Evolutionary conservation across 768 basidiomycete species (phyloP), one percentile per base, ranked within the genome.

Genomic region (Boletus rubescentipes): DNA sequence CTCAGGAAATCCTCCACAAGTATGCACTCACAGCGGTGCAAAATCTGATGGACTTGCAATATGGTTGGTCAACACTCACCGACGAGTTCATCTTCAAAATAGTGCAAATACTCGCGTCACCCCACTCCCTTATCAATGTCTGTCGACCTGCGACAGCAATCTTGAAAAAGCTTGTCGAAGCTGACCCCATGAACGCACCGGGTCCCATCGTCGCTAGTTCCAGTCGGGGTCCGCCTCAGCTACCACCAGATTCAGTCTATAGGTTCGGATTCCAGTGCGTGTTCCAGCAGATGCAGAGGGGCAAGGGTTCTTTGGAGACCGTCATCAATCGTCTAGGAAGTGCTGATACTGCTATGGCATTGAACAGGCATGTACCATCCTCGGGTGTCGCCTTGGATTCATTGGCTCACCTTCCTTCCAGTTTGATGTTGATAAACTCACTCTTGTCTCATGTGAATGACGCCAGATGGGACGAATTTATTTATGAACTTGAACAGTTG

Each of bases 61-160:
- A 88, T 57, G 92, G 91, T 41, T 94, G 90, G 91, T 77, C 82
- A 2, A 75, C 74, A n/a, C 79, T 95, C 6, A 82, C 84, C 57
- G 77, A 83, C 48, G 68, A 70, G 8, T 94, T 96, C 70, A 89
- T 93, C 49, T 77, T 83, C 61, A 81, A 82, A 67, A 81, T 93
- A 46, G 91, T 92, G 15, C 82, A 86, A 62, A 87, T 90, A 60
- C 77, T 92, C 23, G 84, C 90, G 0, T 89, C 90, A 0, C 76
- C 87, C 0, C 77, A 80, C 36, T 89, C 88, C 11, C 79, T 86
- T 16, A 86, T 95, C 75, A 97, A 97, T 57, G 91, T 95, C 54
- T 91, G 90, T 62, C 86, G 93, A 6, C 94, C 93, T 32, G 93
- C 93, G 1, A 93, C 91, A 39, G 85, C 89, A 32, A 94, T 96